Percentiles rank a stretch among this genome's conserved stretches.
Evolutionary conservation across 208 protist species (phyloP).

Genomic region (Acanthamoeba lugdunensis): DNA sequence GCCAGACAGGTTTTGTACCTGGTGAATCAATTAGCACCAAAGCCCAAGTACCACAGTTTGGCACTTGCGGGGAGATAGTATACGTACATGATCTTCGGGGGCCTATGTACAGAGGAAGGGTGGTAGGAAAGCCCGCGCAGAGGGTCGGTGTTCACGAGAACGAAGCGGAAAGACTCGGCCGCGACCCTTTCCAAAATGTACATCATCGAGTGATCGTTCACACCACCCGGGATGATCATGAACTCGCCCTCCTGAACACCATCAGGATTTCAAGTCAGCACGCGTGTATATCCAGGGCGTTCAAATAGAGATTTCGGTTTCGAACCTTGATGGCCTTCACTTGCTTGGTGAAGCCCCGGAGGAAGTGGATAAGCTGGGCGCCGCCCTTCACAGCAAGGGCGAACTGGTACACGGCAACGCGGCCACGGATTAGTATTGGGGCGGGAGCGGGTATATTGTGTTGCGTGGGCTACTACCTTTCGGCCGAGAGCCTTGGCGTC

Average conservation of each 20-base stretch:
- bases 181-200: conserved; percentile 71
- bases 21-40: neutral
- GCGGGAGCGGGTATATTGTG: neutral
- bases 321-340: conserved; percentile 63
- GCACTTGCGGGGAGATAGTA: neutral
- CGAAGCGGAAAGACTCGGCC: conserved; percentile 67
- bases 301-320: too few relatives aligned
- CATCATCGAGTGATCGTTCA: conserved; percentile 71
- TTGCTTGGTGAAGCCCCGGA: conserved; percentile 71
- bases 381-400: conserved; percentile 67
- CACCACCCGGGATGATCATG: conserved; percentile 70
- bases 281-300: too few relatives aligned
- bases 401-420: conserved; percentile 27
- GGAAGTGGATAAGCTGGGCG: conserved; percentile 65
- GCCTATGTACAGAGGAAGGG: conserved; percentile 60
- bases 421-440: neutral
- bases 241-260: conserved; percentile 55
- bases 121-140: conserved; percentile 63
- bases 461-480: conserved; percentile 49
- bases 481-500: conserved; percentile 53
- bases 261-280: too few relatives aligned
- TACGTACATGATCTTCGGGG: conserved; percentile 74
- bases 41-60: neutral
- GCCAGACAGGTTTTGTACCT: conserved; percentile 75
- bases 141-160: conserved; percentile 69